Conservation (phyloP, 2,329 filamentous ascomycete species). For the Colletotrichum orbiculare region DNA sequence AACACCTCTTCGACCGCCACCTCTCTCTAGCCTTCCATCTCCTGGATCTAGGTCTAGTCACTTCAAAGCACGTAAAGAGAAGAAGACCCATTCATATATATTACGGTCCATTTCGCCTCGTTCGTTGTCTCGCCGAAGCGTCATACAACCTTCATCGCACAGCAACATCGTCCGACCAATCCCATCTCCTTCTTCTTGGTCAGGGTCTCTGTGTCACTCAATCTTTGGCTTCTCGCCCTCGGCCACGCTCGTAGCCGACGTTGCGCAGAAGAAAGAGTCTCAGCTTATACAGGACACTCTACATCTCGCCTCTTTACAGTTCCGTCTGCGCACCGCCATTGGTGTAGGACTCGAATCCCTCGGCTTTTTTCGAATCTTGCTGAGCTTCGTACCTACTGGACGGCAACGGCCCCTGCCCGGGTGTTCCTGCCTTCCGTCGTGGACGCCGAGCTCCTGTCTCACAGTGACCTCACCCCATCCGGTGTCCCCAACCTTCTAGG, state of each 20-base stretch:
- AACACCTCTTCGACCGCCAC: not conserved
- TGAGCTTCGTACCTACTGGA: slow-evolving; percentile 6
- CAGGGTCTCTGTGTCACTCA: slow-evolving; percentile 21
- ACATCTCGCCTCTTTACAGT: slow-evolving; percentile 18
- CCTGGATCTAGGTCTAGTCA: no score
- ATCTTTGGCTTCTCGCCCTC: slow-evolving; percentile 22
- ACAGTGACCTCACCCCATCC: slow-evolving; percentile 22
- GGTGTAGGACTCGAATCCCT: slow-evolving; percentile 20
- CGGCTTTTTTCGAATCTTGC: slow-evolving; percentile 2
- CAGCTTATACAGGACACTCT: not conserved
- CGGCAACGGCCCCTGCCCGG: slow-evolving; percentile 17
- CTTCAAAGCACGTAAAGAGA: not conserved
- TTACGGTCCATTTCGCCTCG: slow-evolving; percentile 23
- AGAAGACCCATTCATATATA: slow-evolving; percentile 25
- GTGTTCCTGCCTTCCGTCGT: slow-evolving; percentile 28
- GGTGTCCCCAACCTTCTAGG: slow-evolving; percentile 12
- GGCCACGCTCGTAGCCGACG: slow-evolving; percentile 19
- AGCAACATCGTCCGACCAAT: slow-evolving; percentile 16
- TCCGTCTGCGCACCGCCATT: slow-evolving; percentile 13
- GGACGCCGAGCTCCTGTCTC: slow-evolving; percentile 24
- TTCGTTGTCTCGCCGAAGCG: slow-evolving; percentile 19
- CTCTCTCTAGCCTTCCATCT: not conserved
- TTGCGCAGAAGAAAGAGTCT: slow-evolving; percentile 16
- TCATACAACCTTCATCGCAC: slow-evolving; percentile 29
- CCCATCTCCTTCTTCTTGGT: slow-evolving; percentile 11